phyloP scores from a whole-genome alignment of 768 basidiomycete species.

The Tulasnella sp. region DNA sequence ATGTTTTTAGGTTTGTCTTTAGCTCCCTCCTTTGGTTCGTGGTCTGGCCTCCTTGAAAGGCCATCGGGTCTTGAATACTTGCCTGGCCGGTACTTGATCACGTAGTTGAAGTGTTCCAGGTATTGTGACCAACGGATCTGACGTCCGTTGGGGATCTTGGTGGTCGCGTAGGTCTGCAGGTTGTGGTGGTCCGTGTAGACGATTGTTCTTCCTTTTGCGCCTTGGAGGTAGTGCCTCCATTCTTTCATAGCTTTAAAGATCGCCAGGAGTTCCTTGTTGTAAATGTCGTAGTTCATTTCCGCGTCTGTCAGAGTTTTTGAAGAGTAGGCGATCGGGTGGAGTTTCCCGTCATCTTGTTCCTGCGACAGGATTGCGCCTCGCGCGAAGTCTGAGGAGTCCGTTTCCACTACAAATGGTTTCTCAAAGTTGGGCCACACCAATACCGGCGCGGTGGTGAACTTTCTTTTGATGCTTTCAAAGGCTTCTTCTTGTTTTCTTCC shows the following conservation, averaged over 20 bases:
- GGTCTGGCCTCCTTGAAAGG: background rate
- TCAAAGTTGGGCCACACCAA: background rate
- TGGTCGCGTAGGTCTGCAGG: background rate
- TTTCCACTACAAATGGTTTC: background rate
- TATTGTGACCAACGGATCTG: background rate
- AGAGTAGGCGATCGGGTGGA: slow-evolving; percentile 11
- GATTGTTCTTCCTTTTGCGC: background rate
- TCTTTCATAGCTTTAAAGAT: slow-evolving; percentile 15
- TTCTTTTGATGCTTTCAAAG: background rate
- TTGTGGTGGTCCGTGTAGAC: background rate
- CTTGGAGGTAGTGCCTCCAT: background rate
- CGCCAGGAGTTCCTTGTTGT: slow-evolving; percentile 25
- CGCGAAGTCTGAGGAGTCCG: background rate
- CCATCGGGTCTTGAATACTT: background rate
- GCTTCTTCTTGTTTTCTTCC: background rate
- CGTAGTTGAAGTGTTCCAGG: background rate
- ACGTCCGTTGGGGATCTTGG: background rate
- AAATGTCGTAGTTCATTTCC: slow-evolving; percentile 18
- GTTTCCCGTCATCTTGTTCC: background rate
- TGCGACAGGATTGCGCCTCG: background rate
- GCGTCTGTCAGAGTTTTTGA: slow-evolving; percentile 5
- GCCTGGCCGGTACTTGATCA: background rate
- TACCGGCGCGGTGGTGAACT: background rate
- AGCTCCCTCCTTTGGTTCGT: background rate
- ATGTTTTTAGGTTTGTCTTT: background rate